Conservation (phyloP, 441 rosid species). For the Gossypium lobatum region DNA sequence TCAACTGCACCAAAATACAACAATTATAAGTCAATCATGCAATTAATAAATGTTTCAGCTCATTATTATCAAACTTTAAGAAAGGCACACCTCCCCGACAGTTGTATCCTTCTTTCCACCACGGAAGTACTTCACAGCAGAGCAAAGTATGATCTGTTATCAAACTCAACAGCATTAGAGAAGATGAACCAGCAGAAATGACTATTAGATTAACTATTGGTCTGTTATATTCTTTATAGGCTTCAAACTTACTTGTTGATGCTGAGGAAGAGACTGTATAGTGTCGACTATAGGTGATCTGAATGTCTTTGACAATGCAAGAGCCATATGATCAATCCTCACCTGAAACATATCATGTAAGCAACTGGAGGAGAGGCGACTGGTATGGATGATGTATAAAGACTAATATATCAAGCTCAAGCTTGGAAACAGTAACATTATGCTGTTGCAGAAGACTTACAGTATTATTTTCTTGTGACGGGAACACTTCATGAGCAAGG, state of each 20-base stretch:
- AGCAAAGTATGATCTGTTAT: slow-evolving; percentile 70
- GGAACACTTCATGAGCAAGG: slow-evolving; percentile 20
- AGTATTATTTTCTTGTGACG: slow-evolving; percentile 15
- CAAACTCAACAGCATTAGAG: slow-evolving; percentile 3
- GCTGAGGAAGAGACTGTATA: slow-evolving; percentile 90
- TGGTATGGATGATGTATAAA: background rate
- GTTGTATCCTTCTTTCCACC: slow-evolving; percentile 77
- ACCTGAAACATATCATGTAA: slow-evolving; percentile 39
- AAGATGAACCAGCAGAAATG: slow-evolving; percentile 2
- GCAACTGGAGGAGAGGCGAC: background rate
- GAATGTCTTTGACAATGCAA: slow-evolving; percentile 75
- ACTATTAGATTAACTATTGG: background rate
- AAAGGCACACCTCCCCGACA: slow-evolving; percentile 50
- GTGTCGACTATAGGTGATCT: slow-evolving; percentile 73
- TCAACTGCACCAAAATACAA: slow-evolving; percentile 45
- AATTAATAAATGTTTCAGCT: background rate
- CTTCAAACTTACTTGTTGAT: slow-evolving; percentile 69
- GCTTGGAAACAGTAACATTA: background rate
- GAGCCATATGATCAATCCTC: slow-evolving; percentile 76
- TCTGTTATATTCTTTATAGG: background rate
- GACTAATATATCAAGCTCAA: background rate
- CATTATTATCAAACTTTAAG: background rate
- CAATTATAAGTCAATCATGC: slow-evolving; percentile 12
- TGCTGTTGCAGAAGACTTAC: slow-evolving; percentile 16
- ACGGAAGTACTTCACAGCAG: slow-evolving; percentile 71